Evolutionary conservation across 306 rosid species (phyloP), one percentile per base, ranked within the genome.

Genomic region (Cicer cuneatum): DNA sequence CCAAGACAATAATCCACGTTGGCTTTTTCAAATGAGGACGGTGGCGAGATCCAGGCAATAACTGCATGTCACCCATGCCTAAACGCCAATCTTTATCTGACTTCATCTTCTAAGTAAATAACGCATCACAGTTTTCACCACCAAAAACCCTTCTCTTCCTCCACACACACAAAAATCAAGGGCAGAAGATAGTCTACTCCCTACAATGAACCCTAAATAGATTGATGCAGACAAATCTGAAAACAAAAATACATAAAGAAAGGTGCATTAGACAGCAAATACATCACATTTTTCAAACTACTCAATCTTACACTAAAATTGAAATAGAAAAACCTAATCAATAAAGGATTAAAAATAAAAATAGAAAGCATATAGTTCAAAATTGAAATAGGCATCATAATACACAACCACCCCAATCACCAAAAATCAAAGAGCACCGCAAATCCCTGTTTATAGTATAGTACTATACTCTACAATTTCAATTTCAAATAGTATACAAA

Each of bases 1-100:
- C 89, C 89, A 95, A 80, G 72, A 92, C 80, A 74, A 95, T 90
- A 63, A 95, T 92, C 99, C 99, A 95, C 78, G 85, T 39, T 1
- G 98, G 99, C 75, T 87, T 87, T 92, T 81, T 95, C 73, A 92
- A 35, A 19, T 80, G 93, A 51, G 96, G 84, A 53, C 99, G 98
- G 51, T 89, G 92, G 74, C 99, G 99, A 75, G 91, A 66, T 47
- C 97, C 97, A 10, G 93, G 84, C 82, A 89, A 77, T 78, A 83
- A 78, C 80, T 86, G 92, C 92, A 92, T 69, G 72, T 90, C 98
- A 45, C 90, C 89, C 91, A 95, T 85, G 76, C 88, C 82, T 68
- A 90, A 8, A 53, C 84, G 90, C 96, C 98, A 90, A 85, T 33
- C 83, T 74, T 89, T 90, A 56, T 69, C 74, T 1, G 90, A 70